phyloP scores from a whole-genome alignment of 2,329 filamentous ascomycete genomes.

The Fonsecaea multimorphosa region DNA sequence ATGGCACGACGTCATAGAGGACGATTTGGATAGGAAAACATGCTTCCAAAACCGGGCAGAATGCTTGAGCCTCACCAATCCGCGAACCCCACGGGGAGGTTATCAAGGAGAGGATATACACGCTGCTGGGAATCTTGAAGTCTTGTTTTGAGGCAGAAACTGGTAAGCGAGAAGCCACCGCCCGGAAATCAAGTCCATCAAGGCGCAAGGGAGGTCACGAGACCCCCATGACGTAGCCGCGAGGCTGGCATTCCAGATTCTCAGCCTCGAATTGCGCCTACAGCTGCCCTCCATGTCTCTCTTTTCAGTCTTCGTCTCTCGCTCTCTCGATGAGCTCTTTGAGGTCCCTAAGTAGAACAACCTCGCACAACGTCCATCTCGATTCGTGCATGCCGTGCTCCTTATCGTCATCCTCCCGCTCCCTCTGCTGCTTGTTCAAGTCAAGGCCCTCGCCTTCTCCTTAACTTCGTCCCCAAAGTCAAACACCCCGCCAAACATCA shows the following conservation, averaged over 20 bases:
- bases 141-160: background rate
- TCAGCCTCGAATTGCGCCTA: background rate
- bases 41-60: conserved; percentile 23
- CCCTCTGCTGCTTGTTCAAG: background rate
- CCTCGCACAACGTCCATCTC: background rate
- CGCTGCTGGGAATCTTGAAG: background rate
- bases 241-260: background rate
- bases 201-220: background rate
- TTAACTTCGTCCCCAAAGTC: conserved; percentile 28
- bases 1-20: conserved; percentile 26
- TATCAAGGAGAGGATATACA: background rate
- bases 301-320: background rate
- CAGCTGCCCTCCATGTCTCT: background rate
- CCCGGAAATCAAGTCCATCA: conserved; percentile 15
- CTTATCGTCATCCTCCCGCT: background rate
- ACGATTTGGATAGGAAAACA: conserved; percentile 10
- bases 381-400: background rate
- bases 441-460: conserved; percentile 23
- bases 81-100: background rate
- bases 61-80: conserved; percentile 5
- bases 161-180: conserved; percentile 9
- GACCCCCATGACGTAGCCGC: conserved; percentile 8
- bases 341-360: background rate
- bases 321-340: background rate
- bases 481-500: conserved; percentile 25